Percentiles rank a stretch among this genome's conserved stretches.
phyloP scores from a whole-genome alignment of 1,284 basidiomycete species.

The Ceratobasidium sp. region DNA sequence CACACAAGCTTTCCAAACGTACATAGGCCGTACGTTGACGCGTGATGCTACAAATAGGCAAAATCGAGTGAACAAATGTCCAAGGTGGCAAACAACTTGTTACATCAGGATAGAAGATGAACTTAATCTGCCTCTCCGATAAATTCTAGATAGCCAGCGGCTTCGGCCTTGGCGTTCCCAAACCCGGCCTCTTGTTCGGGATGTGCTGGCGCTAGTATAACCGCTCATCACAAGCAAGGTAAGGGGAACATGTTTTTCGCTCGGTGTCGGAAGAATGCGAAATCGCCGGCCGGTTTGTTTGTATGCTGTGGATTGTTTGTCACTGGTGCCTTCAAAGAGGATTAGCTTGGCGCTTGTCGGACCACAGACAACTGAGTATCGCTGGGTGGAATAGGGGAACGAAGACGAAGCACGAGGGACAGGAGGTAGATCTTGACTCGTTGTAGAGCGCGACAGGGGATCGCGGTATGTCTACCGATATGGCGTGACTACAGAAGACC shows the following conservation, averaged over 20 bases:
- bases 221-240: not conserved
- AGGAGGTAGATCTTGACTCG: not conserved
- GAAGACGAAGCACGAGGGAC: not conserved
- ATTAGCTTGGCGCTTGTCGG: not conserved
- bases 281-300: not conserved
- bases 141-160: no score
- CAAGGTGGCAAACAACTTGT: no score
- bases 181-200: conserved; percentile 9
- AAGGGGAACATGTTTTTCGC: not conserved
- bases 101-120: no score
- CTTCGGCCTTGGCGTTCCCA: conserved; percentile 1
- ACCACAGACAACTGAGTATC: not conserved
- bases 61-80: no score
- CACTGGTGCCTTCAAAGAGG: not conserved
- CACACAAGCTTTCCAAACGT: not conserved
- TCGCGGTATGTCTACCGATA: not conserved
- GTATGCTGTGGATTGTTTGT: no score
- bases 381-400: not conserved
- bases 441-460: not conserved
- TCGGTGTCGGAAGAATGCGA: not conserved
- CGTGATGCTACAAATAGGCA: not conserved
- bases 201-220: not conserved
- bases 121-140: no score
- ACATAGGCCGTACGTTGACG: not conserved
- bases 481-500: not conserved